Percentiles rank a stretch among this genome's conserved stretches.
phyloP scores from a whole-genome alignment of 441 rosid species.

The Dalechampia spathulata region DNA sequence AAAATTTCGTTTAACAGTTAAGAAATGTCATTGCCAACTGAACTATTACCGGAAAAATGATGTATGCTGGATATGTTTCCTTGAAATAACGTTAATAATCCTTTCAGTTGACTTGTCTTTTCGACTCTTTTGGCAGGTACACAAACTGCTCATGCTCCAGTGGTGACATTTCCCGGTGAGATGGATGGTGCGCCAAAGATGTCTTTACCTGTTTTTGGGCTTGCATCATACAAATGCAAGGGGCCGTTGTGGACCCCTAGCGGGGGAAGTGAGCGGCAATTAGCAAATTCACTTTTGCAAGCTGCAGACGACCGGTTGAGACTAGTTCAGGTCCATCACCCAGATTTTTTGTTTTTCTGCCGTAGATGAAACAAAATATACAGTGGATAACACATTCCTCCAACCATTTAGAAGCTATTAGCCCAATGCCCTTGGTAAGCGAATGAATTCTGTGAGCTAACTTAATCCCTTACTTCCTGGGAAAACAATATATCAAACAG shows the following conservation, averaged over 20 bases:
- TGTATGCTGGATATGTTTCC: too few relatives aligned
- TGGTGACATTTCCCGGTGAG: conserved; percentile 21
- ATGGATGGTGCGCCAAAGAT: conserved; percentile 36
- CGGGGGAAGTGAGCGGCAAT: conserved; percentile 28
- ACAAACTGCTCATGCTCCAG: conserved; percentile 18
- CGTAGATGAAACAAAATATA: conserved; percentile 25
- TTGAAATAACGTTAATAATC: not conserved
- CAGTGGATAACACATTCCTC: conserved; percentile 11
- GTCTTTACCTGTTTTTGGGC: conserved; percentile 56
- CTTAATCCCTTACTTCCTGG: conserved; percentile 4
- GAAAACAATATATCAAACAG: conserved; percentile 1
- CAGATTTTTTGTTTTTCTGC: conserved; percentile 68
- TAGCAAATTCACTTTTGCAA: conserved; percentile 41
- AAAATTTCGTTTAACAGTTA: too few relatives aligned
- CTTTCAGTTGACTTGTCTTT: conserved; percentile 1
- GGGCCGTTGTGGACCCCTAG: conserved; percentile 57
- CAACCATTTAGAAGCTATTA: conserved; percentile 10
- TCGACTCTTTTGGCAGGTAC: conserved; percentile 29
- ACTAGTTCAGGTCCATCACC: conserved; percentile 48
- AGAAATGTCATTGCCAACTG: too few relatives aligned
- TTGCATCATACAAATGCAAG: conserved; percentile 66
- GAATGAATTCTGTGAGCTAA: conserved; percentile 1
- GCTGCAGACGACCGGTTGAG: conserved; percentile 51
- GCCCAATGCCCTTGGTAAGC: conserved; percentile 1
- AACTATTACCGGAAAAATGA: too few relatives aligned